Base-by-base conservation (phyloP, 176 grass and related monocot species). In the Hordeum vulgare region DNA sequence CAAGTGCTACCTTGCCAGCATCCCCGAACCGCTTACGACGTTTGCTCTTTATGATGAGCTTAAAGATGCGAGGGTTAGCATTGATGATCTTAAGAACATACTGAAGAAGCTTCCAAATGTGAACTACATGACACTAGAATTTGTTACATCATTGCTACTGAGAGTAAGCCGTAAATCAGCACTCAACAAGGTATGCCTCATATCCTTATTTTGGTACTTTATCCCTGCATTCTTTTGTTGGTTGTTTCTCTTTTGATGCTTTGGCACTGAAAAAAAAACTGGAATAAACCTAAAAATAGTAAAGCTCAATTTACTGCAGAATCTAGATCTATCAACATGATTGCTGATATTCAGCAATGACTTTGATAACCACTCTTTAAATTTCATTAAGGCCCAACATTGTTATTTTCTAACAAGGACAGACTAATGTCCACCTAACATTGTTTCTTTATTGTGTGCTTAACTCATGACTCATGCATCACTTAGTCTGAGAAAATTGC, bases 41-140 rank as follows among this genome's bases (percentile, higher is more conserved):
- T 97, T 92, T 49, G 45, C 45, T 17, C 45, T 49, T 17, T 96
- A 95, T 85, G 86, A 87, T 67, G 93, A 96, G 80, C 87, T 99
- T 85, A 93, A 83, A 89, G 83, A 94, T 82, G 96, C 89, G 1
- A 93, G 93, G 28, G 90, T 90, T 75, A 90, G 85, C 86, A 92
- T 99, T 77, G 76, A 81, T 81, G 96, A 99, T 82, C 81, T 99
- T 53, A 99, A 87, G 89, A 92, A 90, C 64, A 94, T 95, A 90
- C 84, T 99, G 91, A 95, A 96, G 84, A 99, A 94, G 66, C 96
- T 99, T 80, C 93, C 96, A 84, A 95, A 90, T 87, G 96, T 90
- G 82, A 98, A 92, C 89, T 98, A 88, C 77, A 98, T 95, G 93
- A 98, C 96, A n/a, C 64, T 98, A 40, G 96, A 98, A 36, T 95